Evolutionary conservation across 768 basidiomycete genomes (phyloP).

Genomic region (Mycena rosella): DNA sequence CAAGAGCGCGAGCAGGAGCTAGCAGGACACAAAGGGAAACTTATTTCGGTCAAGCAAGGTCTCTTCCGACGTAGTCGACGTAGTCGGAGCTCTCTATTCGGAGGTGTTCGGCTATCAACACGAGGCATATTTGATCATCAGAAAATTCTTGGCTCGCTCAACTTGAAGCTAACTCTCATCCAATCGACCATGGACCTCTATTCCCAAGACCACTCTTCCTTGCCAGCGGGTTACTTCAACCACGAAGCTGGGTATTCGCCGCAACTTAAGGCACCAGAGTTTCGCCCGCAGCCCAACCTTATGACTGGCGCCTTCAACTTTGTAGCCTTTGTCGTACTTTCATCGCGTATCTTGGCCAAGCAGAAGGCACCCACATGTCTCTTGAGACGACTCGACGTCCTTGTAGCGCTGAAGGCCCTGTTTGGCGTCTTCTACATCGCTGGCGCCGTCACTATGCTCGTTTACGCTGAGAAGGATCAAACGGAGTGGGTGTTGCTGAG

Average conservation of each 20-base stretch:
- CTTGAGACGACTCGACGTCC: constrained; percentile 1
- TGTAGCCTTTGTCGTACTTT: not conserved
- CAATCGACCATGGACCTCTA: not conserved
- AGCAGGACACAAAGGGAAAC: too few species aligned
- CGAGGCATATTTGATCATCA: too few species aligned
- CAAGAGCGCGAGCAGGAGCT: too few species aligned
- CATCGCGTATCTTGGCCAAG: not conserved
- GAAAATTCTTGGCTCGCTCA: too few species aligned
- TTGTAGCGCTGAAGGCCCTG: not conserved
- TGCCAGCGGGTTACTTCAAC: not conserved
- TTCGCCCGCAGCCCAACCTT: not conserved
- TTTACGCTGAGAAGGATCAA: not conserved
- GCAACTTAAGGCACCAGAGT: not conserved
- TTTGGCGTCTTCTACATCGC: constrained; percentile 6
- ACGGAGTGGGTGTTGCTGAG: not conserved
- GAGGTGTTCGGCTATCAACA: too few species aligned
- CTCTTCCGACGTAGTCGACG: too few species aligned
- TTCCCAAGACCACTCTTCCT: not conserved
- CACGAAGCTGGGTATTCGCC: not conserved
- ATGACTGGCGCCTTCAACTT: not conserved
- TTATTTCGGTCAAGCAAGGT: too few species aligned
- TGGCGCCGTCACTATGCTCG: not conserved
- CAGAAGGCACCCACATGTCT: constrained; percentile 14
- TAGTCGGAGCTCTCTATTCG: too few species aligned
- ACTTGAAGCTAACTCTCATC: not conserved